These are phyloP conservation scores for Pseudogymnoascus sp. DNA, from an alignment of 2,329 filamentous ascomycete species.

Conservation along the genomic window DNA sequence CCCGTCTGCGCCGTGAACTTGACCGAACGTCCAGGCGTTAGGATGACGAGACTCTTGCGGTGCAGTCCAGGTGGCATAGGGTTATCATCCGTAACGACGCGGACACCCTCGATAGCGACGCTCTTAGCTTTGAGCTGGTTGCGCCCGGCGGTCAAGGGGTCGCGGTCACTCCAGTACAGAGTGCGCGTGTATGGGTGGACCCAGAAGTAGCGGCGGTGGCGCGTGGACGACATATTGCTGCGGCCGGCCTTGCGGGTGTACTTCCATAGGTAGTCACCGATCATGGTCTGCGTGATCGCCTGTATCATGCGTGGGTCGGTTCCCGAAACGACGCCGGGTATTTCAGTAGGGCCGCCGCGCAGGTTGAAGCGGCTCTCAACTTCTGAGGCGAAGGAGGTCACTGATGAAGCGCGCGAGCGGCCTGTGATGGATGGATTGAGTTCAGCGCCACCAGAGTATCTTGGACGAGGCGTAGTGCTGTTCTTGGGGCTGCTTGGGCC, in stretches of 20 bases:
- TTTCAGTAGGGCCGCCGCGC: constrained; percentile 44
- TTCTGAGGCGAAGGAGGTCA: constrained; percentile 93
- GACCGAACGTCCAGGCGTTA: constrained; percentile 79
- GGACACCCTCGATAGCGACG: constrained; percentile 84
- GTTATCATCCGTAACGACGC: constrained; percentile 89
- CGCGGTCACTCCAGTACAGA: constrained; percentile 90
- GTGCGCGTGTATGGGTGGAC: constrained; percentile 96
- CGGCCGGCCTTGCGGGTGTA: constrained; percentile 94
- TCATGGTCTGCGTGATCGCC: constrained; percentile 99
- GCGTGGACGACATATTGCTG: constrained; percentile 76
- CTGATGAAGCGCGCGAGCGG: constrained; percentile 64
- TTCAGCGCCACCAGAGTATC: constrained; percentile 40
- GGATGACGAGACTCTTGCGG: constrained; percentile 82
- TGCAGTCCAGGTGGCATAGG: constrained; percentile 90
- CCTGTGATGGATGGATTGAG: background rate
- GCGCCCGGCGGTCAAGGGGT: constrained; percentile 72
- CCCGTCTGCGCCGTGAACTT: constrained; percentile 93
- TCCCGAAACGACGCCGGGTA: constrained; percentile 54
- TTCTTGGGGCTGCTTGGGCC: constrained; percentile 51
- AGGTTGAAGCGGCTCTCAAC: constrained; percentile 86
- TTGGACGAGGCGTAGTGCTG: constrained; percentile 48
- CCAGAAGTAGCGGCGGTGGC: constrained; percentile 97
- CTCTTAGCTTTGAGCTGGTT: constrained; percentile 75
- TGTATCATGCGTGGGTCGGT: constrained; percentile 98
- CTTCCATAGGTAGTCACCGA: constrained; percentile 97